Conservation (phyloP, 768 basidiomycete species). For the Panaeolus papilionaceus region DNA sequence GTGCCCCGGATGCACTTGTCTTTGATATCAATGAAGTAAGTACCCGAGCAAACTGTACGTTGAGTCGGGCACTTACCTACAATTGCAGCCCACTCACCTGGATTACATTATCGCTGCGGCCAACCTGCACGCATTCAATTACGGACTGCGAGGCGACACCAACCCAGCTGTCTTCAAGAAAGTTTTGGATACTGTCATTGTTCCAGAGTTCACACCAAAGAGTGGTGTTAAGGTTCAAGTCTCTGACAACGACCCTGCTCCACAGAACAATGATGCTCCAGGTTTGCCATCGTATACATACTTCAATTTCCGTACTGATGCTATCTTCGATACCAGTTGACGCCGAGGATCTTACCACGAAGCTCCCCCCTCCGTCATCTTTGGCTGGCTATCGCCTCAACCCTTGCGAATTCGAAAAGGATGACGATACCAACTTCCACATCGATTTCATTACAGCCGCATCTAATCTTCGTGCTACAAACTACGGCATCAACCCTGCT, state of each 20-base stretch:
- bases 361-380: slow-evolving; percentile 88
- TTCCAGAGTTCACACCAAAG: slow-evolving; percentile 93
- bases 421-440: slow-evolving; percentile 97
- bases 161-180: slow-evolving; percentile 84
- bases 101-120: slow-evolving; percentile 91
- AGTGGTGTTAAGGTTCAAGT: slow-evolving; percentile 93
- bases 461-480: slow-evolving; percentile 94
- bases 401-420: slow-evolving; percentile 98
- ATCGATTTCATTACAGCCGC: slow-evolving; percentile 99
- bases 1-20: slow-evolving; percentile 88
- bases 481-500: slow-evolving; percentile 88
- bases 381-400: slow-evolving; percentile 95
- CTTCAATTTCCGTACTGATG: background rate
- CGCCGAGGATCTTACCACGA: slow-evolving; percentile 59
- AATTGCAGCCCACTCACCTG: slow-evolving; percentile 77
- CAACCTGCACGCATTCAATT: slow-evolving; percentile 98
- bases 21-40: slow-evolving; percentile 90
- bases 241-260: slow-evolving; percentile 88
- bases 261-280: slow-evolving; percentile 49
- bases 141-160: slow-evolving; percentile 90
- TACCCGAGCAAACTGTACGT: slow-evolving; percentile 14
- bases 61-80: background rate
- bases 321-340: slow-evolving; percentile 50
- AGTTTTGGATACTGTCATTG: slow-evolving; percentile 79
- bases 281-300: slow-evolving; percentile 35